Base-by-base conservation (phyloP, 2,329 filamentous ascomycete species). In the Trichoderma semiorbis region DNA sequence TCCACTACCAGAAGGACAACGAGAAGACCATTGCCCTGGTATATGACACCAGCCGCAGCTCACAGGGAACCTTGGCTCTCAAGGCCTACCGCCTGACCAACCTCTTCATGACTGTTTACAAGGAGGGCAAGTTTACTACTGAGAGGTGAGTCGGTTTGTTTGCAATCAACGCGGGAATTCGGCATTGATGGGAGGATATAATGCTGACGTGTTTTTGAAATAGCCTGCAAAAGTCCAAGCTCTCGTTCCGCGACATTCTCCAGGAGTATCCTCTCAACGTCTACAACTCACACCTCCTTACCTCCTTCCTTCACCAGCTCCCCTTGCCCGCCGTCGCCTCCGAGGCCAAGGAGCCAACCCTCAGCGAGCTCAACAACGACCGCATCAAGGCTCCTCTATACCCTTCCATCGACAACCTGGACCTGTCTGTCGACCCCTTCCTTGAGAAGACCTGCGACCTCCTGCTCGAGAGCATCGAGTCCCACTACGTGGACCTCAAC, bases 371-470 rank as follows among this genome's bases (percentile, higher is more conserved):
- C 77, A 89, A 90, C 79, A 87, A 89, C 77, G 89, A 92, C 78
- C 80, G 90, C 81, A 78, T 86, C 75, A 83, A 83, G 79, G 82
- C 86, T 68, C 92, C 93, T 58, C 89, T 98, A 65, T 91, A 93
- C 79, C 95, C 95, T 68, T 97, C 97, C 79, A 91, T 94, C 81
- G 95, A 98, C 79, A 90, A 90, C 75, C 90, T 99, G 72, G 94
- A 97, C 78, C 90, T 99, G 74, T 93, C 92, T 75, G 97, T 98
- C 83, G 96, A 99, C 81, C 96, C 96, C 36, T 97, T 97, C 88
- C 90, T 99, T 62, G 95, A 98, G 88, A 97, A 98, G 89, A 97
- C 95, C 67, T 97, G 94, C 85, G 95, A 99, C 80, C 90, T 98
- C 76, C 90, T 99, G 71, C 90, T 98, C 74, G 96, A 99, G 80